Base-by-base conservation (phyloP, 352 stramenopile species). In the Phytophthora fragariae region DNA sequence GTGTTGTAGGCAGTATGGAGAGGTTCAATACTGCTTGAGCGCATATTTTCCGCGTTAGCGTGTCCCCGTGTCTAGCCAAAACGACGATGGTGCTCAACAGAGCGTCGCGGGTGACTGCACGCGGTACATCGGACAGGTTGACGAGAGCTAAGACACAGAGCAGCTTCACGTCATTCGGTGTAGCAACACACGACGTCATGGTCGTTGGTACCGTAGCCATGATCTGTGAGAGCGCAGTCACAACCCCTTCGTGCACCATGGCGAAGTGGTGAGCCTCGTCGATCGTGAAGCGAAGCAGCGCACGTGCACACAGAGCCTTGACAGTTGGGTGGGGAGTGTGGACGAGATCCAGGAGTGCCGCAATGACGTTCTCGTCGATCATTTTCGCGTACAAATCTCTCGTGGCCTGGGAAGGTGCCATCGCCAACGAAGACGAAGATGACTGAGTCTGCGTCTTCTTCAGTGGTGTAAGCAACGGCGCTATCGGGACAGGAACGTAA, bases 181-280 rank as follows among this genome's bases (percentile, higher is more conserved):
- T 63, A 44, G 72, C 72, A n/a, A 75, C 33, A 2, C 56, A 62
- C 21, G 72, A 78, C n/a, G 61, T 35, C 49, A 65, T 24, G 4
- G 67, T 69, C 4, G 65, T 81, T 1, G 79, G 72, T 3, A 86
- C 53, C 21, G 76, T 77, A 12, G 84, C 69, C 76, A 95, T 86
- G 31, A 95, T 76, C 68, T 93, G 86, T 27, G 84, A 83, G 27
- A 95, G 71, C 24, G 81, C 76, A 29, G 85, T 64, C 19, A 94
- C 89, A 8, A 84, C 79, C 37, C 89, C 89, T 50, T 95, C 89
- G 61, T 94, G 89, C 9, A 95, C 87, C 73, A 95, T 86, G 3
- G 85, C 77, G 58, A 93, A 92, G 74, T 94, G 89, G 19, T 92
- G 82, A 1, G 81, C 71, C 21, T 95, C 89, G 52, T 95, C 86